These are phyloP conservation scores for Diutina pseudorugosa DNA, from an alignment of 1,139 yeast genomes.

Conservation along the genomic window DNA sequence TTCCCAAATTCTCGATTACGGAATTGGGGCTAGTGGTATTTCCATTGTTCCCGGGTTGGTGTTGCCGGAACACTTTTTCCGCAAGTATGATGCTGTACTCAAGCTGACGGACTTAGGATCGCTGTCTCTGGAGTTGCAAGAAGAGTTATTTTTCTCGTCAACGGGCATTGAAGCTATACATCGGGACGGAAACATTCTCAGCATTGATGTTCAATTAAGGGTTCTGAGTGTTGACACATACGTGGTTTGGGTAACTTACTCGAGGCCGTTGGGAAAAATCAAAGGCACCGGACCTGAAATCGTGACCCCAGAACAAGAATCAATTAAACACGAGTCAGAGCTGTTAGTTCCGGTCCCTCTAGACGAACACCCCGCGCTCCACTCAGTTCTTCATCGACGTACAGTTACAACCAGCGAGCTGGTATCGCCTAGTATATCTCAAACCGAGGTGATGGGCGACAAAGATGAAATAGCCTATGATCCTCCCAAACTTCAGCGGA, in stretches of 20 bases:
- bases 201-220: conserved; percentile 71
- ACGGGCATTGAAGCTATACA: conserved; percentile 59
- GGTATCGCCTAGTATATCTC: not conserved
- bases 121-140: conserved; percentile 13
- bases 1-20: conserved; percentile 35
- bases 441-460: not conserved
- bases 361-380: not conserved
- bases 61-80: conserved; percentile 79
- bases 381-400: not conserved
- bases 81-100: conserved; percentile 36
- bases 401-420: not conserved
- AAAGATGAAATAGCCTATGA: not conserved
- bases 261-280: conserved; percentile 28
- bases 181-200: conserved; percentile 51
- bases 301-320: not conserved
- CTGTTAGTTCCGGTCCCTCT: not conserved
- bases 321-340: not conserved
- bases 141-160: conserved; percentile 43
- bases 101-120: conserved; percentile 10
- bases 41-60: conserved; percentile 43
- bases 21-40: conserved; percentile 16
- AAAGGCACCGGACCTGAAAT: not conserved
- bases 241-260: conserved; percentile 82
- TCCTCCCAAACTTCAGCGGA: not conserved
- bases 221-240: conserved; percentile 48